phyloP scores from a whole-genome alignment of 208 protist genomes.

The Balamuthia mandrillaris region DNA sequence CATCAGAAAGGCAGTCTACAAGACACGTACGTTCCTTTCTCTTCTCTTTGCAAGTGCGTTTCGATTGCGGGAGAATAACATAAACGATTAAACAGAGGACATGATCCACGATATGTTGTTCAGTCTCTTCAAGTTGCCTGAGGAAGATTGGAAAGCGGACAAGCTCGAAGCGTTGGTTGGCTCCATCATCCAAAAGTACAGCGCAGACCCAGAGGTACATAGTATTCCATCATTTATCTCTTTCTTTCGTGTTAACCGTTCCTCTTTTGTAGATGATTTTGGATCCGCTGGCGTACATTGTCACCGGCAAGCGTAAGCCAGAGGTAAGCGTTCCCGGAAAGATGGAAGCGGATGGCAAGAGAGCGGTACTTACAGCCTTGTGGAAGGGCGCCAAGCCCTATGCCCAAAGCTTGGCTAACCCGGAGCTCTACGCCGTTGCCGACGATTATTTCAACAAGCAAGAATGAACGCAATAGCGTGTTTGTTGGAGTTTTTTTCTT shows the following conservation, averaged over 20 bases:
- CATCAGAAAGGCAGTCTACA: not conserved
- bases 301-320: not conserved
- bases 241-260: no score
- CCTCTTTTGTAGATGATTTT: not conserved
- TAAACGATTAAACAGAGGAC: not conserved
- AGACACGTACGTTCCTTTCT: no score
- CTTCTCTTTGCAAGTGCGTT: no score
- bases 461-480: no score
- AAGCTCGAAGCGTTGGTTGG: not conserved
- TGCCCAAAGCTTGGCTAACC: not conserved
- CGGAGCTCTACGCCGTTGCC: no score
- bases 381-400: constrained; percentile 16
- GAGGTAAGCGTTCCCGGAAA: not conserved
- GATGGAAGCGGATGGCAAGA: not conserved
- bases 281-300: not conserved
- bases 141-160: constrained; percentile 7
- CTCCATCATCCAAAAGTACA: not conserved
- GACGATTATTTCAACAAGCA: no score
- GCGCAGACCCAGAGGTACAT: not conserved
- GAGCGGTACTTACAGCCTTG: not conserved
- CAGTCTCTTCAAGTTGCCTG: not conserved
- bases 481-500: no score
- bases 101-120: not conserved
- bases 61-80: no score
- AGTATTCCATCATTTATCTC: not conserved